Percentiles rank a stretch among this genome's conserved stretches.
Conservation (phyloP, 768 basidiomycete genomes). For the Tricholoma sp. region DNA sequence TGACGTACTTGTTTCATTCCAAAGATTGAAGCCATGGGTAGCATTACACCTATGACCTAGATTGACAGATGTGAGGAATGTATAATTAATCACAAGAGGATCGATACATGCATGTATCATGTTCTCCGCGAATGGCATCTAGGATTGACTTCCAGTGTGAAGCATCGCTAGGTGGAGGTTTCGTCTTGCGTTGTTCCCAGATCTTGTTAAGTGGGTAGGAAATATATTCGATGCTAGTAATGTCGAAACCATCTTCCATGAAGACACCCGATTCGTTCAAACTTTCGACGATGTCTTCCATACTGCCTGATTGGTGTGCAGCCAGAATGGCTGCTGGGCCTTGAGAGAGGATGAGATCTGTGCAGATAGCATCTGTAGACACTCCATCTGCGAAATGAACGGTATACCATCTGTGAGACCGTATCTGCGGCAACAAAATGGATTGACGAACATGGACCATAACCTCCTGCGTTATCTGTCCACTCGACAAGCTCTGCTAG, state of each 20-base stretch:
- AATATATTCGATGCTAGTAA: conserved; percentile 7
- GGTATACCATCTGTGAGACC: not conserved
- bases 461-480: not conserved
- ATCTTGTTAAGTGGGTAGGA: conserved; percentile 12
- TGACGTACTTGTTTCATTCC: conserved; percentile 15
- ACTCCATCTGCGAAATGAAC: not conserved
- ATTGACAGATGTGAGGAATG: not conserved
- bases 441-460: not conserved
- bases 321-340: conserved; percentile 11
- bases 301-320: conserved; percentile 5
- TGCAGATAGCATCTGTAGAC: not conserved
- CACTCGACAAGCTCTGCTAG: conserved; percentile 3
- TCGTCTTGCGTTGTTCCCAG: conserved; percentile 16
- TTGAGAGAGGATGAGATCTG: not conserved
- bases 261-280: not conserved
- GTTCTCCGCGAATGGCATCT: conserved; percentile 5
- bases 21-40: conserved; percentile 11
- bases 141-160: conserved; percentile 18
- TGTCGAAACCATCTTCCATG: not conserved
- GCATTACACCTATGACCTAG: conserved; percentile 14
- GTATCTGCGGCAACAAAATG: not conserved
- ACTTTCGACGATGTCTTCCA: not conserved
- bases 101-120: conserved; percentile 9
- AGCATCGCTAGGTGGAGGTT: conserved; percentile 11
- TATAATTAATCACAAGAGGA: not conserved